These are phyloP conservation scores for Solanum chacoense DNA, from an alignment of 305 asterid genomes.

Conservation along the genomic window DNA sequence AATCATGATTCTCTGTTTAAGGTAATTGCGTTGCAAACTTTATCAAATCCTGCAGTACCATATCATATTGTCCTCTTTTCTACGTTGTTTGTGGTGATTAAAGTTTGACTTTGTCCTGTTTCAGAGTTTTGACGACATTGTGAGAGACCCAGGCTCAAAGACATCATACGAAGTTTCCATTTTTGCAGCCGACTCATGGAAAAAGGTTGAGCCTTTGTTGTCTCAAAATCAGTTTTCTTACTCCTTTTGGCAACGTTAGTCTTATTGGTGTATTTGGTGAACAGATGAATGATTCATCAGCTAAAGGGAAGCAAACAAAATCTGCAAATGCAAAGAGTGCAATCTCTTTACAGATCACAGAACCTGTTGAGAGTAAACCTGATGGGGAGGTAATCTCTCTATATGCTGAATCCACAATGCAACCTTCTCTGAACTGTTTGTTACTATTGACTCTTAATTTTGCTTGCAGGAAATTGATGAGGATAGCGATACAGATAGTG, in stretches of 20 bases:
- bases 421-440: constrained; percentile 1
- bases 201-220: constrained; percentile 33
- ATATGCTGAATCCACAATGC: neutral
- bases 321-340: constrained; percentile 10
- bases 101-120: constrained; percentile 1
- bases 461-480: constrained; percentile 30
- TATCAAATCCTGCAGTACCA: neutral
- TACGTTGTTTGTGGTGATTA: neutral
- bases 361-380: constrained; percentile 14
- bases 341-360: constrained; percentile 11
- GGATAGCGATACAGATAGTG: constrained; percentile 59
- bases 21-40: constrained; percentile 25
- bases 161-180: constrained; percentile 57
- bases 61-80: neutral
- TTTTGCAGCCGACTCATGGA: constrained; percentile 57
- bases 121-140: constrained; percentile 51
- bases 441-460: neutral
- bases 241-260: neutral
- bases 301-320: constrained; percentile 18
- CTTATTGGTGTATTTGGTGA: constrained; percentile 5
- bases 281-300: constrained; percentile 36
- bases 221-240: neutral
- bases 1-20: constrained; percentile 49
- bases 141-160: constrained; percentile 54
- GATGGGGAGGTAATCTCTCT: constrained; percentile 40